Evolutionary conservation across 495 filamentous ascomycete genomes (phyloP), one percentile per base, ranked within the genome.

Genomic region (Trichocladium uniseriatum): DNA sequence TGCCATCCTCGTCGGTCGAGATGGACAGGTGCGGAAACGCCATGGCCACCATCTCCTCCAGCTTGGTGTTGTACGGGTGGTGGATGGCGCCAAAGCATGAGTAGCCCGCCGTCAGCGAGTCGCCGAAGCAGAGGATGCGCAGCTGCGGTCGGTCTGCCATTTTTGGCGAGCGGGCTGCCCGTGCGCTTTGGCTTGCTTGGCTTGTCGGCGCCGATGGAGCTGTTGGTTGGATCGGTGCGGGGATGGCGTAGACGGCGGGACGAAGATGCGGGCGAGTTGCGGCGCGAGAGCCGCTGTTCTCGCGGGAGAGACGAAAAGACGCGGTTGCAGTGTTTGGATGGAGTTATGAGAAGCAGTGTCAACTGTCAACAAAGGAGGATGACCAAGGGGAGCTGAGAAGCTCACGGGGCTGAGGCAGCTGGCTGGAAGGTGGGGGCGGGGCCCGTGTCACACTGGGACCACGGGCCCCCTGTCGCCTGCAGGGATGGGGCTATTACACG

Each of bases 121-220:
- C 69, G 60, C 81, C 81, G 57, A 84, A 81, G 66, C 79, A 82
- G 20, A 84, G 71, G 32, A 84, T 73, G 27, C 67, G 65, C 7
- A 77, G 60, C 38, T 14, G 21, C 38, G 43, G 50, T 10, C 40
- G 13, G 31, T 2, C 15, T 13, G 57, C 50, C 61, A 62, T 60
- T n/a, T 42, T 57, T 27, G 32, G 28, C 41, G 45, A 45, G 51
- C 8, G 36, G 6, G 36, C 36, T 19, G 45, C 45, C 37, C 45
- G 40, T 40, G 45, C 27, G n/a, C 43, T n/a, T n/a, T 27, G 24
- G 35, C 15, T 37, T 6, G 10, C 5, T 15, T n/a, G 14, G 2
- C 15, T 37, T 14, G 1, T 15, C 5, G 35, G 10, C 13, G 5
- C 10, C 5, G 4, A 6, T 15, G 15, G 14, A 37, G 35, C 15